Evolutionary conservation across 345 rosid species (phyloP).

Genomic region (Sisymbrium altissimum): DNA sequence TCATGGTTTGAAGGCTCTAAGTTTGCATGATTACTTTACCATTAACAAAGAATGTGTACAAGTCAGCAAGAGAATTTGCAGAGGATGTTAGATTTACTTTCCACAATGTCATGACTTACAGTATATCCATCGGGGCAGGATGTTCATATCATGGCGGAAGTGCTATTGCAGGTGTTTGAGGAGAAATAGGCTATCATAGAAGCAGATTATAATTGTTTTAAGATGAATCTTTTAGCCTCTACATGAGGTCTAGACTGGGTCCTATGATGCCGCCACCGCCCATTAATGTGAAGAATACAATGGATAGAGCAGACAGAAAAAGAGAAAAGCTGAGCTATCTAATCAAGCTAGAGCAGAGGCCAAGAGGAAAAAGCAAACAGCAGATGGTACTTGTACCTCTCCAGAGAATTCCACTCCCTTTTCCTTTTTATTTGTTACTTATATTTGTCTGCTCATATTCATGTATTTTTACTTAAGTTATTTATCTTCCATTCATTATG

Average conservation of each 20-base stretch:
- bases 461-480: too few relatives aligned
- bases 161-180: slow-evolving; percentile 70
- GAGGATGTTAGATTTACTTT: slow-evolving; percentile 99
- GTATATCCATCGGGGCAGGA: slow-evolving; percentile 98
- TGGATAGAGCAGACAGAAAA: too few relatives aligned
- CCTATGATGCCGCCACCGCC: slow-evolving; percentile 53
- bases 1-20: too few relatives aligned
- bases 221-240: slow-evolving; percentile 51
- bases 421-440: too few relatives aligned
- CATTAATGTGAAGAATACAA: slow-evolving; percentile 74
- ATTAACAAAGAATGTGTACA: slow-evolving; percentile 74
- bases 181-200: slow-evolving; percentile 80
- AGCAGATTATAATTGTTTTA: slow-evolving; percentile 69
- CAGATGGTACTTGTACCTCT: too few relatives aligned
- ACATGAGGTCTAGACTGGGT: slow-evolving; percentile 57
- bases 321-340: too few relatives aligned
- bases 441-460: too few relatives aligned
- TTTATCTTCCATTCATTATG: too few relatives aligned
- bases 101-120: slow-evolving; percentile 89
- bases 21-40: too few relatives aligned
- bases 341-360: too few relatives aligned
- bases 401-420: too few relatives aligned
- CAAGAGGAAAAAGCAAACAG: too few relatives aligned
- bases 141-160: slow-evolving; percentile 87
- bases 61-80: slow-evolving; percentile 88